Evolutionary conservation across 495 filamentous ascomycete species (phyloP), one percentile per base, ranked within the genome.

Genomic region (Podospora fimiseda): DNA sequence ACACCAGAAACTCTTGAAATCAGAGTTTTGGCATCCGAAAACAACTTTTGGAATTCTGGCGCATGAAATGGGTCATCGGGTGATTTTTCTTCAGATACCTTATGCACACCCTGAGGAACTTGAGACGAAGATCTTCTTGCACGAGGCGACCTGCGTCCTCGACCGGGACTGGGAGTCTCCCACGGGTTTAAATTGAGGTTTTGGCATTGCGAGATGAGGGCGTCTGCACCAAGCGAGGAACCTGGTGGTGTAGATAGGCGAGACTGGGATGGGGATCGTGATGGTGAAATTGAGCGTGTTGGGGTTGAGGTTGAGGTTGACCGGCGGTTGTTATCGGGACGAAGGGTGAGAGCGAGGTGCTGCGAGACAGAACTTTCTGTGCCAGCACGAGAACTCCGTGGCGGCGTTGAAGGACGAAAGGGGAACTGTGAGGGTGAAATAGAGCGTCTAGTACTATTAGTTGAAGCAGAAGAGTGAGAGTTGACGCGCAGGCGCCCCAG

Each of bases 41-140:
- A 59, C 3, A 55, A 50, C n/a, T 56, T 33, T 46, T 74, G 72
- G 33, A 74, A 63, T 0, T 47, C 59, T 3, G 60, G 58, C 4
- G 55, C 43, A 40, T 73, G 50, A 51, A 69, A 72, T 2, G 53
- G 58, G 33, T 71, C 59, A 16, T 68, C 39, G 9, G 65, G 66
- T 13, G 61, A 63, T 30, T 56, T 56, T 49, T 74, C 72, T 33
- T 74, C 59, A 18, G 49, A 42, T 11, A 74, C 64, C 11, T 63
- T 19, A 38, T 68, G 39, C 11, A 11, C 27, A 33, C 11, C 27
- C 5, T 33, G 27, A 11, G 5, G 5, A 5, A 33, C 27, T 11
- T n/a, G n/a, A n/a, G 27, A 33, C 11, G 11, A 5, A 33, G 27
- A 33, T 33, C 27, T 5, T 33, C 27, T 33, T 5, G 6, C 27